Conservation (phyloP, 2,329 filamentous ascomycete species). For the Pseudonectria foliicola region DNA sequence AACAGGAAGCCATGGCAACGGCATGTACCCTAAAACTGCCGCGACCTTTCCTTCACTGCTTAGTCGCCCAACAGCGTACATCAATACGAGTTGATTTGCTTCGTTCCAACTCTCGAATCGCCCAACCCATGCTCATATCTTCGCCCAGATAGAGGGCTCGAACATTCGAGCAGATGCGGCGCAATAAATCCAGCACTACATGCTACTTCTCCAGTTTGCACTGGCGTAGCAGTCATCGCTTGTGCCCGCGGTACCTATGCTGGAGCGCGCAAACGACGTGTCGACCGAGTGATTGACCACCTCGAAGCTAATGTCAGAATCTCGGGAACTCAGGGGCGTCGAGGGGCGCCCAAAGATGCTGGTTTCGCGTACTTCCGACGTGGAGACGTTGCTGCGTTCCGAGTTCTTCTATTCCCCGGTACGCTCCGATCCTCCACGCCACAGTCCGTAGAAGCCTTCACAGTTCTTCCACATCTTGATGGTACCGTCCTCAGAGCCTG, state of each 20-base stretch:
- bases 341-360: conserved; percentile 3
- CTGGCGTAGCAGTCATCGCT: conserved; percentile 6
- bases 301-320: conserved; percentile 9
- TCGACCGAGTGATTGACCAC: conserved; percentile 1
- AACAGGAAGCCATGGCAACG: no score
- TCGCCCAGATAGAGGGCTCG: no score
- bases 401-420: conserved; percentile 30
- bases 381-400: conserved; percentile 16
- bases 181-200: no score
- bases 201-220: conserved; percentile 4
- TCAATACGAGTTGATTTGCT: no score
- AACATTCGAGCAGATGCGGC: no score
- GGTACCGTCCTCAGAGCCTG: conserved; percentile 92
- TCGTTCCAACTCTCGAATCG: no score
- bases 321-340: conserved; percentile 8
- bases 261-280: conserved; percentile 2
- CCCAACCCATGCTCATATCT: no score
- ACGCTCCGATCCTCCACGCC: conserved; percentile 44
- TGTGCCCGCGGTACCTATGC: neutral
- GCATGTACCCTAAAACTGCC: no score
- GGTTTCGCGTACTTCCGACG: conserved; percentile 10
- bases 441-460: conserved; percentile 57
- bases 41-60: no score
- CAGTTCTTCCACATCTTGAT: conserved; percentile 85
- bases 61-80: no score